phyloP scores from a whole-genome alignment of 768 basidiomycete genomes.

The Sarcodon sp. region DNA sequence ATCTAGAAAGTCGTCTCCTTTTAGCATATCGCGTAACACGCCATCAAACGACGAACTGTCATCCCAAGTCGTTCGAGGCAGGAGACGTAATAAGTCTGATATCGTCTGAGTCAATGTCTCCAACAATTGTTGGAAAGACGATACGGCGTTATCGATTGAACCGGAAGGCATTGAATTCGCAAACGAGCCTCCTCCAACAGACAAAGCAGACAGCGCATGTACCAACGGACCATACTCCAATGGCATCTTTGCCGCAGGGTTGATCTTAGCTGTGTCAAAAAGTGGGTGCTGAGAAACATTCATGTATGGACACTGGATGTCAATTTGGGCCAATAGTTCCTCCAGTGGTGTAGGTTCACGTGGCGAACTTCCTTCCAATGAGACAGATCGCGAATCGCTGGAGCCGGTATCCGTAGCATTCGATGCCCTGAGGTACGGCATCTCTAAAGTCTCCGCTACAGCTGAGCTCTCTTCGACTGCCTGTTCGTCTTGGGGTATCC shows the following conservation, averaged over 20 bases:
- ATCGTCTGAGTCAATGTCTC: conserved; percentile 87
- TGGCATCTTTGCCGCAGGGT: conserved; percentile 68
- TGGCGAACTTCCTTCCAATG: conserved; percentile 35
- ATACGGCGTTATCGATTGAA: conserved; percentile 84
- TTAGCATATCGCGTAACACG: conserved; percentile 78
- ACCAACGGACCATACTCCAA: conserved; percentile 78
- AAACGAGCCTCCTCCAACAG: conserved; percentile 76
- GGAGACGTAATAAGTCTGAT: conserved; percentile 71
- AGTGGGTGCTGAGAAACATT: conserved; percentile 60
- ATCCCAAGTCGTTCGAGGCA: conserved; percentile 84
- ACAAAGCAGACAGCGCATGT: conserved; percentile 75
- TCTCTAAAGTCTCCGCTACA: conserved; percentile 33
- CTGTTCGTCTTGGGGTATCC: conserved; percentile 48
- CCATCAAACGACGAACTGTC: conserved; percentile 85
- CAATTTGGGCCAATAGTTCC: conserved; percentile 58
- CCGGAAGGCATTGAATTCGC: conserved; percentile 75
- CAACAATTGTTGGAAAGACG: conserved; percentile 79
- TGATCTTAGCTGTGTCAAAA: conserved; percentile 61
- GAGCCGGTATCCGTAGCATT: conserved; percentile 32
- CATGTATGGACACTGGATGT: conserved; percentile 45
- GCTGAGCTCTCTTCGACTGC: conserved; percentile 27
- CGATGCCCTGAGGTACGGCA: conserved; percentile 21
- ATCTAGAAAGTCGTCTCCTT: conserved; percentile 78
- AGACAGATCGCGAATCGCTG: conserved; percentile 47
- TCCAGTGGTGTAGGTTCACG: conserved; percentile 37